Percentiles rank a stretch among this genome's conserved stretches.
Evolutionary conservation across 106 monocot genomes (phyloP).

Genomic region (Acorus gramineus): DNA sequence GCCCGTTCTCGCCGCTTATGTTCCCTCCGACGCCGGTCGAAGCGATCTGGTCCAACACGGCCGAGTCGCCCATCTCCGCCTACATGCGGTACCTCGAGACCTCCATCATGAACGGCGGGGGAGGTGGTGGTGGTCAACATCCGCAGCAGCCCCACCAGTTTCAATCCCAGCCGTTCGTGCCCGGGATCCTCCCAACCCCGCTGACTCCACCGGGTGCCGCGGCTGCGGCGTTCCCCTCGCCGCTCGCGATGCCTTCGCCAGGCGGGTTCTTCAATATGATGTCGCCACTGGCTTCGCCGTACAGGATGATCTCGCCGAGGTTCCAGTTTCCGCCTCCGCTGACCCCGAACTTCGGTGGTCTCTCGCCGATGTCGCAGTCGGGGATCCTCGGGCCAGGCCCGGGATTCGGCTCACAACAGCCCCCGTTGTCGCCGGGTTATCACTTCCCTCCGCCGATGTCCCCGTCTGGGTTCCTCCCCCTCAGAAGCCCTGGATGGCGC

Average conservation of each 20-base stretch:
- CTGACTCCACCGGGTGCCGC: slow-evolving; percentile 3
- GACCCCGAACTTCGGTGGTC: not conserved
- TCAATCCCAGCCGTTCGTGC: not conserved
- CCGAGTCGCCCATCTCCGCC: slow-evolving; percentile 31
- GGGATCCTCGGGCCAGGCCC: slow-evolving; percentile 62
- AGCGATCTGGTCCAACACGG: slow-evolving; percentile 19
- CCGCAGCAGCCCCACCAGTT: not conserved
- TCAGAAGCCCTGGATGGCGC: slow-evolving; percentile 71
- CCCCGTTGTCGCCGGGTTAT: slow-evolving; percentile 33
- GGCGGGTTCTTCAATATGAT: not conserved
- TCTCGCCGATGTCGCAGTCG: not conserved
- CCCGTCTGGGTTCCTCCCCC: slow-evolving; percentile 54
- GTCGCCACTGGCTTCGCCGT: slow-evolving; percentile 26
- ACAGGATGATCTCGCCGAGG: slow-evolving; percentile 59
- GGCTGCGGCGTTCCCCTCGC: not conserved
- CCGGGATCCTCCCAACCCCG: not conserved
- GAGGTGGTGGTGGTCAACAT: not conserved
- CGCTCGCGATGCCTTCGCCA: slow-evolving; percentile 23
- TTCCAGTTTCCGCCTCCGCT: slow-evolving; percentile 52
- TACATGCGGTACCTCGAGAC: slow-evolving; percentile 39
- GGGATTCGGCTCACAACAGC: slow-evolving; percentile 1
- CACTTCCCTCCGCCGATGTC: slow-evolving; percentile 46
- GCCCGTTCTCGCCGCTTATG: slow-evolving; percentile 8
- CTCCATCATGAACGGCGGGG: slow-evolving; percentile 33
- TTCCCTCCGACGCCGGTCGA: slow-evolving; percentile 19